Evolutionary conservation across 192 early-diverging fungal species (phyloP).

Genomic region (Coemansia sp.): DNA sequence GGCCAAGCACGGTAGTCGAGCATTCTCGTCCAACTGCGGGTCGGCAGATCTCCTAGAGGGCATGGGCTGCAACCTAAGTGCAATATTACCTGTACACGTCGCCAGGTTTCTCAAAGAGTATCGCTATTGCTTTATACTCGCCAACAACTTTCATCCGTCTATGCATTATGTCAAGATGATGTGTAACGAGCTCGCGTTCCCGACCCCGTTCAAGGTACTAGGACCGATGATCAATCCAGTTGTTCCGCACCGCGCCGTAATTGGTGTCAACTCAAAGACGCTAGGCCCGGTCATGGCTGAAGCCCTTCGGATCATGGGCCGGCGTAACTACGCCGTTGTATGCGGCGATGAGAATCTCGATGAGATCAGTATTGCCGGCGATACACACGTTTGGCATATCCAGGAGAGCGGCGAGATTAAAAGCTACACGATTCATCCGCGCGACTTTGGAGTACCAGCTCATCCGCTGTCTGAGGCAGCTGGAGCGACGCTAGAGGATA

Average conservation of each 20-base stretch:
- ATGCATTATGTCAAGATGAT: constrained; percentile 79
- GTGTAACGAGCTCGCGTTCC: constrained; percentile 87
- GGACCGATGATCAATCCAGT: constrained; percentile 94
- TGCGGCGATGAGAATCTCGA: constrained; percentile 92
- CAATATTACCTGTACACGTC: constrained; percentile 69
- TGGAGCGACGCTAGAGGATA: constrained; percentile 73
- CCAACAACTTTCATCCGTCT: constrained; percentile 88
- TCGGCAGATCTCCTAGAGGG: constrained; percentile 94
- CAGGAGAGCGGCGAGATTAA: constrained; percentile 64
- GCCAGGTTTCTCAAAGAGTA: constrained; percentile 64
- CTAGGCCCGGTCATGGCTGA: constrained; percentile 85
- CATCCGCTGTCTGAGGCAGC: constrained; percentile 74
- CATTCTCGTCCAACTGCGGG: constrained; percentile 88
- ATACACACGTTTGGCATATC: constrained; percentile 89
- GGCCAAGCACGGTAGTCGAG: constrained; percentile 96
- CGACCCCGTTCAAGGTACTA: constrained; percentile 93
- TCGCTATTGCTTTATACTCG: constrained; percentile 92
- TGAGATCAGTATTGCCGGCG: constrained; percentile 89
- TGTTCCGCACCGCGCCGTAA: constrained; percentile 75
- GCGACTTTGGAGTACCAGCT: constrained; percentile 84
- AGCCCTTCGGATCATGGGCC: constrained; percentile 78
- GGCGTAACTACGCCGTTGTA: constrained; percentile 86
- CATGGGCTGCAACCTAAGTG: constrained; percentile 73
- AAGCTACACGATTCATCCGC: constrained; percentile 71
- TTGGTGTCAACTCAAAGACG: constrained; percentile 86